phyloP scores from a whole-genome alignment of 192 early-diverging fungal genomes.

The Podila epigama region DNA sequence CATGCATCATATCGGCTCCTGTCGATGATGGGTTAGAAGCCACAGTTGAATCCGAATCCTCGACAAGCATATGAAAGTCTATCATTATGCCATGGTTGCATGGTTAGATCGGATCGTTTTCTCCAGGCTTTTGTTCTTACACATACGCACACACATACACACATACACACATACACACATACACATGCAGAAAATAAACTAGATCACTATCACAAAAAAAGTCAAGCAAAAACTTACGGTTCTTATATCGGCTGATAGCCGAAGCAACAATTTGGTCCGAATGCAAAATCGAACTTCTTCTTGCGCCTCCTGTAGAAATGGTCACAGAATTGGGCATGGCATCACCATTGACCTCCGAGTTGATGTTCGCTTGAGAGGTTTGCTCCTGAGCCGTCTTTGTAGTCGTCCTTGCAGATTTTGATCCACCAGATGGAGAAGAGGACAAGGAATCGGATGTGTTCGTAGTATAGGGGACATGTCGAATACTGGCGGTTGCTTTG shows the following conservation, averaged over 20 bases:
- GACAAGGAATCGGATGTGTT: not conserved
- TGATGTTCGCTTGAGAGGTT: no score
- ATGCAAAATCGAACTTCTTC: slow-evolving; percentile 49
- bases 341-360: no score
- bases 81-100: not conserved
- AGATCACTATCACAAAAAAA: not conserved
- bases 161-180: no score
- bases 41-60: slow-evolving; percentile 50
- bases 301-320: not conserved
- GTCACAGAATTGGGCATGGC: no score
- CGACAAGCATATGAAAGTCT: slow-evolving; percentile 43
- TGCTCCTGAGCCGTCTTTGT: no score
- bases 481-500: slow-evolving; percentile 2
- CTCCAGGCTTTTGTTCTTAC: not conserved
- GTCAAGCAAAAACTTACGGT: slow-evolving; percentile 42
- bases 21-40: slow-evolving; percentile 43
- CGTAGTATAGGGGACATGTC: not conserved
- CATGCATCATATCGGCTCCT: slow-evolving; percentile 39
- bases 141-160: no score
- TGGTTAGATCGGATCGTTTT: not conserved
- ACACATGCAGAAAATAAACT: no score
- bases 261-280: slow-evolving; percentile 54
- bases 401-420: not conserved
- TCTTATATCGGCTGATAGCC: slow-evolving; percentile 49
- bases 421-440: not conserved